These are phyloP conservation scores for Aspergillus texensis DNA, from an alignment of 2,329 filamentous ascomycete genomes.

Conservation along the genomic window DNA sequence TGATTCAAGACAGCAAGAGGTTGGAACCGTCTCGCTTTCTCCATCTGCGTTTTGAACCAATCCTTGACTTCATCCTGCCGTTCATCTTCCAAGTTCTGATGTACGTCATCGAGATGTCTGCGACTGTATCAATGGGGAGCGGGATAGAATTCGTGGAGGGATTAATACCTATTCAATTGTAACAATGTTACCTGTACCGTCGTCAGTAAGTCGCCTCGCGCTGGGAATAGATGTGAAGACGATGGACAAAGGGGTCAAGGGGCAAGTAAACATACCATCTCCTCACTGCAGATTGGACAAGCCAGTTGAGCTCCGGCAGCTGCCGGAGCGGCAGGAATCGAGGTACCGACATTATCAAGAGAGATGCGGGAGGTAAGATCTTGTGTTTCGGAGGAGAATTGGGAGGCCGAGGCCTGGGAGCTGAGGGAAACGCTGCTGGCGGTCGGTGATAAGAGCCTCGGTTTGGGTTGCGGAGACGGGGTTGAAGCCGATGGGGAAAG, in stretches of 20 bases:
- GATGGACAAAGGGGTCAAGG: background rate
- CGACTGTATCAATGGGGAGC: constrained; percentile 23
- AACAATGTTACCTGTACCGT: constrained; percentile 76
- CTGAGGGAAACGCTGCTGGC: constrained; percentile 76
- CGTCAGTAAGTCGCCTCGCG: constrained; percentile 13
- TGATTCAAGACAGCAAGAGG: constrained; percentile 89
- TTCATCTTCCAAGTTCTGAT: constrained; percentile 84
- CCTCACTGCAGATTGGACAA: constrained; percentile 97
- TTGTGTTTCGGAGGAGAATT: constrained; percentile 70
- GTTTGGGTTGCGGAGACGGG: constrained; percentile 43
- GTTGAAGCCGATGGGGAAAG: constrained; percentile 66
- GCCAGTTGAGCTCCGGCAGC: constrained; percentile 70
- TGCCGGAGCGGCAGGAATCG: constrained; percentile 51
- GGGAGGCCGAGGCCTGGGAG: constrained; percentile 73
- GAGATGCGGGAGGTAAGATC: constrained; percentile 83
- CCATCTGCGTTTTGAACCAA: constrained; percentile 94
- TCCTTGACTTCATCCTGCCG: constrained; percentile 94
- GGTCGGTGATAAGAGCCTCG: constrained; percentile 60
- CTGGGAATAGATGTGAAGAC: background rate
- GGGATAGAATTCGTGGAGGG: constrained; percentile 2
- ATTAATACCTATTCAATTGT: constrained; percentile 75
- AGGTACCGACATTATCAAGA: constrained; percentile 61
- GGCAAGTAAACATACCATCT: constrained; percentile 70
- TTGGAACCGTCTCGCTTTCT: constrained; percentile 91
- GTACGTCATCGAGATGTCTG: constrained; percentile 81